These are phyloP conservation scores for Cucumis cinereus DNA, from an alignment of 306 rosid species.

Conservation along the genomic window DNA sequence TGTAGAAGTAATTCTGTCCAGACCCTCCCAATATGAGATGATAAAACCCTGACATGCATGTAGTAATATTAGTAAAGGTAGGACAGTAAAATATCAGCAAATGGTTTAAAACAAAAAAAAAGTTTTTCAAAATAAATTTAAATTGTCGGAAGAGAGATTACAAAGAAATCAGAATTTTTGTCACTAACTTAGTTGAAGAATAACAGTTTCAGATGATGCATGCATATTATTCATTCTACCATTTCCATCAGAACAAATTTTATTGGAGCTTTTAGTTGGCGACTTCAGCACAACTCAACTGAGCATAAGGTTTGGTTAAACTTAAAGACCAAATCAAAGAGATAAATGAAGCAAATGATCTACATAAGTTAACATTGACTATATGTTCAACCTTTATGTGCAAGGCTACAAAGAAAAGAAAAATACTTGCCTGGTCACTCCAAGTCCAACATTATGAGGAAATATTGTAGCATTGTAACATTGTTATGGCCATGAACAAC, in stretches of 20 bases:
- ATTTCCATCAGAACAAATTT: neutral
- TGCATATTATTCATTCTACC: neutral
- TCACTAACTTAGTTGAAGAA: neutral
- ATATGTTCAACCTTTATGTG: neutral
- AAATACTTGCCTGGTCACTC: slow-evolving; percentile 78
- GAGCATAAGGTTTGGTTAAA: neutral
- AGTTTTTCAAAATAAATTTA: neutral
- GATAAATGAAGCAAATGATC: neutral
- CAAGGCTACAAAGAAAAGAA: neutral
- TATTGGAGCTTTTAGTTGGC: neutral
- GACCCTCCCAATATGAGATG: slow-evolving; percentile 94
- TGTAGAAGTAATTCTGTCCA: slow-evolving; percentile 75
- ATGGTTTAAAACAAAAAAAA: neutral
- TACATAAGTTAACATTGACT: neutral
- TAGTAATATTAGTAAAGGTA: slow-evolving; percentile 3
- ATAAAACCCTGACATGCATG: slow-evolving; percentile 77
- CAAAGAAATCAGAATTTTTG: neutral
- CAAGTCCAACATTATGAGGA: slow-evolving; percentile 91
- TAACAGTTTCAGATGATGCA: neutral
- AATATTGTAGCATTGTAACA: slow-evolving; percentile 85
- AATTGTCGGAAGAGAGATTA: neutral
- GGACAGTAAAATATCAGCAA: neutral
- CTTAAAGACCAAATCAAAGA: neutral
- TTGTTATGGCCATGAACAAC: slow-evolving; percentile 98
- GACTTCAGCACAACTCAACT: neutral